phyloP scores from a whole-genome alignment of 441 rosid genomes.

The Bruguiera hainesii region DNA sequence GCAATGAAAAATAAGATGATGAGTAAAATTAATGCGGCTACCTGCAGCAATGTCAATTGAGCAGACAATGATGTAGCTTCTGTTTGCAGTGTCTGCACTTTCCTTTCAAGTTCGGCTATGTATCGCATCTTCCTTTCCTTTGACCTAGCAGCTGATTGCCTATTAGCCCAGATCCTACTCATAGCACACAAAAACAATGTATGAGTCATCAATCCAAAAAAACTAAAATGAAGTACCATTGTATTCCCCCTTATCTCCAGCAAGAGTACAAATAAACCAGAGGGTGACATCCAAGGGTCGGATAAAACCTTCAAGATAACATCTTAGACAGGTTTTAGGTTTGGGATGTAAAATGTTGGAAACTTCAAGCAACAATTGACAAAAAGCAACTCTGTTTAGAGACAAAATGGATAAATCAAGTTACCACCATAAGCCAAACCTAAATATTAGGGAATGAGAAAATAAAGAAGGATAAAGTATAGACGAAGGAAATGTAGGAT shows the following conservation, averaged over 20 bases:
- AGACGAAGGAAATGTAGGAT: neutral
- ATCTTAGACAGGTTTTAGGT: no score
- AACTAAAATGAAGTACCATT: neutral
- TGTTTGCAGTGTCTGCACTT: constrained; percentile 95
- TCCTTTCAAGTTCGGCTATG: constrained; percentile 95
- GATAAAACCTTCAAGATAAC: neutral
- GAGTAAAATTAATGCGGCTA: constrained; percentile 21
- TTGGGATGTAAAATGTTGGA: no score
- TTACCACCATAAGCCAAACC: no score
- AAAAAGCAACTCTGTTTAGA: neutral
- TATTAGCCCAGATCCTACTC: constrained; percentile 93
- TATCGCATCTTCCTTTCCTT: constrained; percentile 99
- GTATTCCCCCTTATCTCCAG: neutral
- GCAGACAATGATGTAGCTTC: constrained; percentile 97
- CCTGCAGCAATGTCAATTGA: constrained; percentile 89
- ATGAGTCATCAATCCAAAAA: constrained; percentile 9
- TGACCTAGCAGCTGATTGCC: constrained; percentile 99
- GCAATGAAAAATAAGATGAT: neutral
- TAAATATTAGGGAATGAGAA: neutral
- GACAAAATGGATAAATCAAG: no score
- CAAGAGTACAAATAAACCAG: neutral
- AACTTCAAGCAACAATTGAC: neutral
- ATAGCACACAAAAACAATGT: constrained; percentile 4
- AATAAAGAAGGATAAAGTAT: neutral
- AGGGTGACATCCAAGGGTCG: neutral